Evolutionary conservation across 768 basidiomycete genomes (phyloP).

Genomic region (Russula brevipes): DNA sequence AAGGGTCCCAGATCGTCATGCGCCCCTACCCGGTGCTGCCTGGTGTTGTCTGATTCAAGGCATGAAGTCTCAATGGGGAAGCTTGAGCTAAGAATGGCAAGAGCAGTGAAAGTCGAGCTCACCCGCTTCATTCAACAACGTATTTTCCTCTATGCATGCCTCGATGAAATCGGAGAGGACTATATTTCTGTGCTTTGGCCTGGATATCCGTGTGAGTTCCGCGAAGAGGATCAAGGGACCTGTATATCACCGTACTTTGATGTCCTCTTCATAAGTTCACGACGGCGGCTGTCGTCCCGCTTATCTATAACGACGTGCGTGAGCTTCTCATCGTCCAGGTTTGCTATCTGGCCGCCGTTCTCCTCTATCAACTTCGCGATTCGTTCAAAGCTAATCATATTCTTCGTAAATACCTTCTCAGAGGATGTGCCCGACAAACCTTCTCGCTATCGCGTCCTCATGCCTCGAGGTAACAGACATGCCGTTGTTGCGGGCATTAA

Average conservation of each 20-base stretch:
- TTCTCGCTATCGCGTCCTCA: slow-evolving; percentile 47
- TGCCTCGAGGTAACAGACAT: slow-evolving; percentile 54
- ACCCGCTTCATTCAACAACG: slow-evolving; percentile 84
- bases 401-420: neutral
- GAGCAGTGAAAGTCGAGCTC: slow-evolving; percentile 25
- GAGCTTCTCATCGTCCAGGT: slow-evolving; percentile 68
- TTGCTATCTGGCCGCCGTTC: slow-evolving; percentile 70
- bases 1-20: no score
- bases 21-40: no score
- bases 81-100: neutral
- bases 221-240: neutral
- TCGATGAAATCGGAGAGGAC: slow-evolving; percentile 73
- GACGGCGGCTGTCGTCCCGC: slow-evolving; percentile 68
- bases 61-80: slow-evolving; percentile 11
- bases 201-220: neutral
- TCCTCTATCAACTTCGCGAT: slow-evolving; percentile 48
- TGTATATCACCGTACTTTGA: slow-evolving; percentile 48
- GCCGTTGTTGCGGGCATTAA: slow-evolving; percentile 61
- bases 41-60: slow-evolving; percentile 1
- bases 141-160: slow-evolving; percentile 77
- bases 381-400: slow-evolving; percentile 48
- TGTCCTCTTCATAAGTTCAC: slow-evolving; percentile 64
- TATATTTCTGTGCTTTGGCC: slow-evolving; percentile 76
- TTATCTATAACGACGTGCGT: slow-evolving; percentile 86
- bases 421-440: slow-evolving; percentile 39